phyloP scores from a whole-genome alignment of 139 green algal species.

The Cymbomonas tetramitiformis region DNA sequence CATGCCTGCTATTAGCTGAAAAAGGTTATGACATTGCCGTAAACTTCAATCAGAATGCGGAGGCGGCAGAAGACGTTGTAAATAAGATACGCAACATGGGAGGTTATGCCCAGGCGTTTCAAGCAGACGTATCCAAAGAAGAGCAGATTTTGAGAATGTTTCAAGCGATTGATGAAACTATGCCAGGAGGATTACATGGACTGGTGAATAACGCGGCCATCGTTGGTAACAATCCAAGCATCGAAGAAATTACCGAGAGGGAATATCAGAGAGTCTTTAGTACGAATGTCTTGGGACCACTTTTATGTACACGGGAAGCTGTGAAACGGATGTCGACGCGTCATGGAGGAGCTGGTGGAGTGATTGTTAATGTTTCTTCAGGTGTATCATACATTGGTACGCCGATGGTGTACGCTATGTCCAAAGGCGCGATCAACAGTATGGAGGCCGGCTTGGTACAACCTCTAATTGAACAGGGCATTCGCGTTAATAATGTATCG shows the following conservation, averaged over 20 bases:
- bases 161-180: not conserved
- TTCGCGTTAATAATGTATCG: not conserved
- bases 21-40: not conserved
- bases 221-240: not conserved
- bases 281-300: not conserved
- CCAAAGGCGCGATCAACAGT: not conserved
- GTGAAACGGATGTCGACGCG: not conserved
- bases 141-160: not conserved
- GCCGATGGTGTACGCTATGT: not conserved
- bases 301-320: not conserved
- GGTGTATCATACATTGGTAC: not conserved
- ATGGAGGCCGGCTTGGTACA: not conserved
- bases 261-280: no score
- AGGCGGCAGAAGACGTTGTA: not conserved
- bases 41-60: no score
- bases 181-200: not conserved
- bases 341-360: not conserved
- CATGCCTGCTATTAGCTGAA: no score
- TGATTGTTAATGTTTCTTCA: not conserved
- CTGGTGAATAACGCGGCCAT: not conserved
- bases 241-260: not conserved
- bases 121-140: not conserved
- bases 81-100: not conserved
- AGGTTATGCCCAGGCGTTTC: not conserved
- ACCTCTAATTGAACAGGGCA: not conserved